phyloP scores from a whole-genome alignment of 1,284 basidiomycete species.

The Puccinia horiana region DNA sequence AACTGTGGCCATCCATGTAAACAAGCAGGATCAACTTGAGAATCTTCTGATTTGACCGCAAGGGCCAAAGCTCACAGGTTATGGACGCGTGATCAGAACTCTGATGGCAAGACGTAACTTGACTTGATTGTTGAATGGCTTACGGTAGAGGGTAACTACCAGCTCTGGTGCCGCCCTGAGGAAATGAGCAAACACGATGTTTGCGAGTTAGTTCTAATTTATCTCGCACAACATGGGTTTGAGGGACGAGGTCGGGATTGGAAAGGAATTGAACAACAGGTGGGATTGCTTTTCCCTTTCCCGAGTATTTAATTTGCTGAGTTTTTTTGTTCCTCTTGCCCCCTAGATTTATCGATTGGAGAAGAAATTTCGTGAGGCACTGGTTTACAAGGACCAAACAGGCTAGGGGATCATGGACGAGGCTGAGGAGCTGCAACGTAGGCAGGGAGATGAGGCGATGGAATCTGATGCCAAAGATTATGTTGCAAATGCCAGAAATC shows the following conservation, averaged over 20 bases:
- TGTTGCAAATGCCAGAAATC: not conserved
- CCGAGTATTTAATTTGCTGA: not conserved
- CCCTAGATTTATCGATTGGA: not conserved
- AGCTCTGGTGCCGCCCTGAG: not conserved
- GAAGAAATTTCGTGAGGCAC: not conserved
- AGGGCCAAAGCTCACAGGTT: too few species aligned
- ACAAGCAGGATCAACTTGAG: too few species aligned
- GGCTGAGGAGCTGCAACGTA: not conserved
- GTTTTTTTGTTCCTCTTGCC: not conserved
- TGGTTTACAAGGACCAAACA: not conserved
- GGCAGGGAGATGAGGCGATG: not conserved
- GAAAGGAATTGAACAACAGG: not conserved
- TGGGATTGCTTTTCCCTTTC: not conserved
- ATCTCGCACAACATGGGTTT: not conserved
- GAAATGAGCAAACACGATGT: not conserved
- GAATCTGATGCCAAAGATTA: too few species aligned
- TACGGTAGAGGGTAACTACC: not conserved
- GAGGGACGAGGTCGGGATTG: not conserved
- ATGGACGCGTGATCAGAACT: not conserved
- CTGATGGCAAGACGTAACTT: not conserved
- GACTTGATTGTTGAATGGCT: conserved; percentile 14
- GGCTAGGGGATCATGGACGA: conserved; percentile 5
- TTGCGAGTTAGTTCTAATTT: not conserved
- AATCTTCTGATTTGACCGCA: too few species aligned
- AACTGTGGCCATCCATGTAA: too few species aligned